Evolutionary conservation across 1,284 basidiomycete species (phyloP).

Genomic region (Naganishia albida): DNA sequence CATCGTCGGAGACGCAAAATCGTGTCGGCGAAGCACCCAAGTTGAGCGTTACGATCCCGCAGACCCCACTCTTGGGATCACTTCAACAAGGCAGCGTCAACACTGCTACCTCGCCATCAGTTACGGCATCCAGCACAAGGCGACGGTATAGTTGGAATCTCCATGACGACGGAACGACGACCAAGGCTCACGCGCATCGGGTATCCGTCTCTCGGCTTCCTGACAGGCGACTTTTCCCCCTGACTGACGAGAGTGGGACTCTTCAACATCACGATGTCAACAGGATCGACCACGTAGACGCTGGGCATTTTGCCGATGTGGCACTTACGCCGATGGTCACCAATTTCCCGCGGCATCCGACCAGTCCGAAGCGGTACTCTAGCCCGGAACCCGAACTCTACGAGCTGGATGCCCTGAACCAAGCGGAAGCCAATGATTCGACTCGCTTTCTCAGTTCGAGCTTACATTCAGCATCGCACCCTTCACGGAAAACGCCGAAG

Average conservation of each 20-base stretch:
- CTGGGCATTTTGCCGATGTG: slow-evolving; percentile 9
- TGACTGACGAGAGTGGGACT: not conserved
- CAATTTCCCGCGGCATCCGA: not conserved
- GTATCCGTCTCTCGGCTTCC: not conserved
- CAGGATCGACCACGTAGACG: not conserved
- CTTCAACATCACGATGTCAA: not conserved
- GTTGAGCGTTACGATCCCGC: slow-evolving; percentile 1
- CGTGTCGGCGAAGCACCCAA: not conserved
- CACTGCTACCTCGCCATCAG: not conserved
- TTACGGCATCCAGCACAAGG: slow-evolving; percentile 3
- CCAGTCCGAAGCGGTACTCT: not conserved
- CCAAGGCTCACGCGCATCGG: not conserved
- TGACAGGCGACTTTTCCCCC: not conserved
- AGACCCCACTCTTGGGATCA: not conserved
- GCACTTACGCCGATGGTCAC: not conserved
- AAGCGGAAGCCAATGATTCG: not conserved
- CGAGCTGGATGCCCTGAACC: no score
- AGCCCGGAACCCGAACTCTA: not conserved
- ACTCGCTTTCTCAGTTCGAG: slow-evolving; percentile 1
- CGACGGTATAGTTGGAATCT: slow-evolving; percentile 19
- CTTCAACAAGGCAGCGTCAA: not conserved
- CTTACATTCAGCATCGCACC: not conserved
- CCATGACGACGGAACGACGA: not conserved
- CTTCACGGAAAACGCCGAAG: not conserved
- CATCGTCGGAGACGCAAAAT: not conserved